These are phyloP conservation scores for Solanum megistacrolobum DNA, from an alignment of 257 asterid species.

Conservation along the genomic window DNA sequence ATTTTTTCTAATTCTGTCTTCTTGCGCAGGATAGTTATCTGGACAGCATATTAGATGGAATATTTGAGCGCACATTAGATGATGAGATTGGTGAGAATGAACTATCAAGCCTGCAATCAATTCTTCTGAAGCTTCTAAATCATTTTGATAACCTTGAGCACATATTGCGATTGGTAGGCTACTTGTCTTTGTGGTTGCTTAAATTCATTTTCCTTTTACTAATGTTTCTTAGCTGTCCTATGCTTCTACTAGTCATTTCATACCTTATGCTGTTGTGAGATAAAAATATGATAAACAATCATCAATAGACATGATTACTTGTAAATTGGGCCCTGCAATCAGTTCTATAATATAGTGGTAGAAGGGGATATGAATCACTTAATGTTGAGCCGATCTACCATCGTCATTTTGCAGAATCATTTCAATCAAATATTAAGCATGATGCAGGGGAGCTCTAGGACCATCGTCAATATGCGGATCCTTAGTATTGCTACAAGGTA, in stretches of 20 bases:
- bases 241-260: not conserved
- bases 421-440: conserved; percentile 62
- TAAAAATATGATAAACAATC: not conserved
- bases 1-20: conserved; percentile 1
- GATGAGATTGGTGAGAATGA: conserved; percentile 47
- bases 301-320: not conserved
- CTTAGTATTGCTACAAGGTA: conserved; percentile 70
- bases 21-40: conserved; percentile 42
- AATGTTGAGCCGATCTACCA: not conserved
- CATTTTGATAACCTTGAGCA: conserved; percentile 43
- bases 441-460: conserved; percentile 75
- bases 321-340: not conserved
- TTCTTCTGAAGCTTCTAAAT: conserved; percentile 49
- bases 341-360: not conserved
- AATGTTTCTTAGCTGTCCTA: not conserved
- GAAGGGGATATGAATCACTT: not conserved
- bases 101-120: conserved; percentile 53
- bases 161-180: conserved; percentile 53
- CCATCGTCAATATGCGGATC: conserved; percentile 40
- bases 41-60: conserved; percentile 44
- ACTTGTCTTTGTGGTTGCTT: conserved; percentile 2
- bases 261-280: not conserved
- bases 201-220: conserved; percentile 1
- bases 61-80: conserved; percentile 35
- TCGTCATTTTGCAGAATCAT: conserved; percentile 57